A percentile compares a stretch with the other conserved stretches of the same genome.
phyloP scores from a whole-genome alignment of 2,329 filamentous ascomycete species.

The Calonectria pauciramosa region DNA sequence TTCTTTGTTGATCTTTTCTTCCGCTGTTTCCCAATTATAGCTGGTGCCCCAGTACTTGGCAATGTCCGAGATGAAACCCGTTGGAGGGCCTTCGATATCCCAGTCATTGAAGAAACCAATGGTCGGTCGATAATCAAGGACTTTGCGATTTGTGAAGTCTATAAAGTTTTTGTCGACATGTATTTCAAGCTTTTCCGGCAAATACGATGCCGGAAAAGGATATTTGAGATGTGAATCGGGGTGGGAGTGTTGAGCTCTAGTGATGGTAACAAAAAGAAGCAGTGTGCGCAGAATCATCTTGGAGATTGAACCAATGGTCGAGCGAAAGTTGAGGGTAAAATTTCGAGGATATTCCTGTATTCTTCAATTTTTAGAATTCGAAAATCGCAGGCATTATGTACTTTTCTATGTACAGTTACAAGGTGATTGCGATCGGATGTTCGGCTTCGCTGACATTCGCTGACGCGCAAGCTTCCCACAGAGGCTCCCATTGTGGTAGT shows the following conservation, averaged over 20 bases:
- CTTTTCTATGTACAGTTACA: not conserved
- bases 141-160: not conserved
- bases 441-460: not conserved
- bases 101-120: not conserved
- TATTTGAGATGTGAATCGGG: not conserved
- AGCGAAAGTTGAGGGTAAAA: not conserved
- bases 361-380: not conserved
- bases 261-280: not conserved
- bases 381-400: not conserved
- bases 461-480: not conserved
- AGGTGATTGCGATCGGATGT: not conserved
- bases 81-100: not conserved
- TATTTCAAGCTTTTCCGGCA: not conserved
- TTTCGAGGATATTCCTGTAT: accelerated
- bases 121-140: not conserved
- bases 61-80: not conserved
- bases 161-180: not conserved
- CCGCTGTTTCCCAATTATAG: not conserved
- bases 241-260: not conserved
- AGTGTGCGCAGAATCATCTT: not conserved
- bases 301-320: not conserved
- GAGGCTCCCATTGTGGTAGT: no score
- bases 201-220: not conserved
- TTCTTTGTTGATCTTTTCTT: not conserved
- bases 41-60: not conserved